Base-by-base conservation (phyloP, 1,284 basidiomycete species). In the Leccinum cinnamomeum region DNA sequence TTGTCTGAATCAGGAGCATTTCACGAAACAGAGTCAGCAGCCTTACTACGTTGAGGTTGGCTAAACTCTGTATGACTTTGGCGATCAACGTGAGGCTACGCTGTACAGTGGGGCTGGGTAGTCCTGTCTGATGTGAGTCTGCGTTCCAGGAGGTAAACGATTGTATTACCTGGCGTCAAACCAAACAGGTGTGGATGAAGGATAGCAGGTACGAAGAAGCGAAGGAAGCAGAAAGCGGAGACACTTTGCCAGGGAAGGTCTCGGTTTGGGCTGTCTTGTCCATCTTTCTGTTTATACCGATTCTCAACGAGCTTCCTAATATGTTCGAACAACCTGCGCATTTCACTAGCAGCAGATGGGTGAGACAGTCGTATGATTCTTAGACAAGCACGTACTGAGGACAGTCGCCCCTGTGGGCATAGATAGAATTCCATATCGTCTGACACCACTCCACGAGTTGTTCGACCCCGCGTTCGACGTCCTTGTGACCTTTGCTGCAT, bases 121-220 rank as follows among this genome's bases (percentile, higher is more conserved):
- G 79, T 39, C 91, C 90, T 91, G 59, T 16, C 7, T 53, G 54
- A 54, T 30, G 50, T 68, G 28, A 71, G 60, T 63, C 57, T 46
- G 18, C 23, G 18, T 37, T 28, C 57, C 12, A 23, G 18, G 20
- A 3, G 53, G 48, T 53, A 44, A 46, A 55, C 33, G 18, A 53
- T 54, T 14, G 71, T 78, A 35, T 46, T 73, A 90, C 90, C 91
- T 73, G 87, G 83, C 66, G 82, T 86, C 41, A 92, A 77, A 14
- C 89, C 88, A 69, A 90, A 91, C 7, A 91, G 74, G 75, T 93
- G 90, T 6, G 91, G 91, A 72, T 90, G 82, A 20, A 93, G 79
- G 60, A 93, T 89, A 25, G 88, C 89, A 50, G 91, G 91, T 18
- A 91, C 88, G 68, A 95, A 88, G 75, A 95, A 92, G 53, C 92